Conservation (phyloP, 2,329 filamentous ascomycete species). For the Triangularia setosa region DNA sequence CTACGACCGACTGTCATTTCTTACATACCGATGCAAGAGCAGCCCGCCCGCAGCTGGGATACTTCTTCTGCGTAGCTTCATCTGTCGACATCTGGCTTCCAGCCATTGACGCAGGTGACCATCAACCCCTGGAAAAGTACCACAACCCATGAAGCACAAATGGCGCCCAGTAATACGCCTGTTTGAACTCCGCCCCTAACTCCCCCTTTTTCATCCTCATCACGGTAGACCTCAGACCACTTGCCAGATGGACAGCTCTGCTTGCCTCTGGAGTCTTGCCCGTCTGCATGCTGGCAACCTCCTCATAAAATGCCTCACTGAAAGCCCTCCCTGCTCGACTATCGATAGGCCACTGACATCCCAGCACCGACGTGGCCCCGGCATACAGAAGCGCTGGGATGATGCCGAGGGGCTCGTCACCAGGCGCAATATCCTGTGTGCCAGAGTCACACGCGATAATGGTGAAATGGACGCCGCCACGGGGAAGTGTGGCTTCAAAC, state of each 20-base stretch:
- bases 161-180: not conserved
- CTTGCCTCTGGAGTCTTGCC: not conserved
- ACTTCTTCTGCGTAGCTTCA: slow-evolving; percentile 28
- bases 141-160: not conserved
- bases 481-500: not conserved
- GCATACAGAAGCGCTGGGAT: not conserved
- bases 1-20: slow-evolving; percentile 34
- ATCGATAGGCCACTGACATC: not conserved
- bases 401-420: not conserved
- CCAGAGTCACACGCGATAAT: not conserved
- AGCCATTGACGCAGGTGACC: too few species aligned
- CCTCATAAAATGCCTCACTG: not conserved
- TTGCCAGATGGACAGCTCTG: not conserved
- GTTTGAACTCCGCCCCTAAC: not conserved
- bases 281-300: not conserved
- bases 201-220: not conserved
- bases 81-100: too few species aligned
- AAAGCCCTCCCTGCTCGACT: not conserved
- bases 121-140: not conserved
- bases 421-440: not conserved
- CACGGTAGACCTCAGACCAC: not conserved
- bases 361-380: not conserved
- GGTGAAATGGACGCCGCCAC: not conserved
- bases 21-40: slow-evolving; percentile 33
- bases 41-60: slow-evolving; percentile 34